Percentiles rank a stretch among this genome's conserved stretches.
Evolutionary conservation across 192 early-diverging fungal genomes (phyloP).

Genomic region (Entomortierella beljakovae): DNA sequence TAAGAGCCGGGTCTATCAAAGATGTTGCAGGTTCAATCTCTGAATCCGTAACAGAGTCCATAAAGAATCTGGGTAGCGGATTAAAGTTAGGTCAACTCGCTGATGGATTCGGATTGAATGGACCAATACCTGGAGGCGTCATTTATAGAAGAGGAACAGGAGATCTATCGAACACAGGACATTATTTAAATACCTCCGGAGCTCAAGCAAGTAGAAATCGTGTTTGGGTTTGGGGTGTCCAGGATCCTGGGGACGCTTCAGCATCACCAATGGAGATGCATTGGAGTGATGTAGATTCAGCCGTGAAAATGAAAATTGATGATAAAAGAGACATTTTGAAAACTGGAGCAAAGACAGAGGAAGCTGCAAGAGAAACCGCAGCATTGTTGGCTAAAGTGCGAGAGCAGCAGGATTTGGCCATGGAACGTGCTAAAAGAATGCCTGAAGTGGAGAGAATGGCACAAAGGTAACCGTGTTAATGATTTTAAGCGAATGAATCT

Average conservation of each 20-base stretch:
- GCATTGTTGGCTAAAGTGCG: constrained; percentile 29
- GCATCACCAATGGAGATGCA: background rate
- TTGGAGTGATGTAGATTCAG: constrained; percentile 2
- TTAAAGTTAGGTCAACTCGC: constrained; percentile 30
- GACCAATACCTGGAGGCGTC: background rate
- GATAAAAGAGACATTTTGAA: constrained; percentile 7
- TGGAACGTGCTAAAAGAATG: constrained; percentile 28
- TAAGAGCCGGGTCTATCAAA: constrained; percentile 10
- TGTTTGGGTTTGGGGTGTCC: constrained; percentile 37
- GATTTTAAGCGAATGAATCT: too few relatives aligned
- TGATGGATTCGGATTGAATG: constrained; percentile 29
- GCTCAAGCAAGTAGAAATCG: constrained; percentile 13
- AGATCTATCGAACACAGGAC: background rate
- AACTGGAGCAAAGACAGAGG: constrained; percentile 29
- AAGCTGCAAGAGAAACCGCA: constrained; percentile 42
- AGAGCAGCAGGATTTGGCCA: constrained; percentile 16
- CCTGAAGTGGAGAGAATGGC: constrained; percentile 38
- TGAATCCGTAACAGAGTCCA: constrained; percentile 48
- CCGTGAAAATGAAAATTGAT: background rate
- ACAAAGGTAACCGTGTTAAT: constrained; percentile 29
- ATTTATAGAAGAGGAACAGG: constrained; percentile 3
- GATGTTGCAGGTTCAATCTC: constrained; percentile 23
- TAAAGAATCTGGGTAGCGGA: constrained; percentile 31
- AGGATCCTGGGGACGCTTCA: background rate
- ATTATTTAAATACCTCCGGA: background rate